Conservation (phyloP, 2,329 filamentous ascomycete species). For the Dryadomyces sulphureus region DNA sequence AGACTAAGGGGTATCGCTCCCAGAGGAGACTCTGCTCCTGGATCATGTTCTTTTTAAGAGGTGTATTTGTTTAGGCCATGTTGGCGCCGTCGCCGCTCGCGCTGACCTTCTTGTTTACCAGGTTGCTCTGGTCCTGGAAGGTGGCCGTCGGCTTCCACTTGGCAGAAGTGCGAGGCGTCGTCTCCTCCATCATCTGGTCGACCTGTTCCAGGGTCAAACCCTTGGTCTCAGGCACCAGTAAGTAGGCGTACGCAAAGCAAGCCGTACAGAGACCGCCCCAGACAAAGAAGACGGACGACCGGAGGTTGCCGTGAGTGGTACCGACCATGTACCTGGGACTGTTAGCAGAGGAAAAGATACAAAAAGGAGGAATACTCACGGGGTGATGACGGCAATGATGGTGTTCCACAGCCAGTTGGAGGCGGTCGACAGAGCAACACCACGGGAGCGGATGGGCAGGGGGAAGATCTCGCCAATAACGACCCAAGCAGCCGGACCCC, state of each 20-base stretch:
- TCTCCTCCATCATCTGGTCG: conserved; percentile 82
- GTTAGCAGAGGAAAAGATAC: neutral
- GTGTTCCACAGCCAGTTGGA: conserved; percentile 84
- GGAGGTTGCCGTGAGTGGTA: conserved; percentile 47
- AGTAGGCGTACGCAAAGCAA: conserved; percentile 52
- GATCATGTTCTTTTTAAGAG: too few relatives aligned
- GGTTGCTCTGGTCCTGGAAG: conserved; percentile 32
- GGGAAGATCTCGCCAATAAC: conserved; percentile 87
- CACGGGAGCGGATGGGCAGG: conserved; percentile 73
- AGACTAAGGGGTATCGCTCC: neutral
- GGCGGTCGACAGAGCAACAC: conserved; percentile 73
- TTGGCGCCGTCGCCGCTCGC: neutral
- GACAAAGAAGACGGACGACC: conserved; percentile 58
- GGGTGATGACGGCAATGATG: conserved; percentile 30
- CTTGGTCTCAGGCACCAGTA: conserved; percentile 62
- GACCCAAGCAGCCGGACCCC: conserved; percentile 70
- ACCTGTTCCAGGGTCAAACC: conserved; percentile 66
- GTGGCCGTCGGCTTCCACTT: conserved; percentile 62
- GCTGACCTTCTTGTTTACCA: neutral
- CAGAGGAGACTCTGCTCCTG: neutral
- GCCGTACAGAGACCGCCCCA: conserved; percentile 53
- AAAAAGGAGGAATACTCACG: conserved; percentile 36
- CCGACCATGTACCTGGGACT: neutral
- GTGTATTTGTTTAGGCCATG: neutral
- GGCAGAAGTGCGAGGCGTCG: conserved; percentile 58